Evolutionary conservation across 2,329 filamentous ascomycete species (phyloP), one percentile per base, ranked within the genome.

Genomic region (Xylariaceae sp.): DNA sequence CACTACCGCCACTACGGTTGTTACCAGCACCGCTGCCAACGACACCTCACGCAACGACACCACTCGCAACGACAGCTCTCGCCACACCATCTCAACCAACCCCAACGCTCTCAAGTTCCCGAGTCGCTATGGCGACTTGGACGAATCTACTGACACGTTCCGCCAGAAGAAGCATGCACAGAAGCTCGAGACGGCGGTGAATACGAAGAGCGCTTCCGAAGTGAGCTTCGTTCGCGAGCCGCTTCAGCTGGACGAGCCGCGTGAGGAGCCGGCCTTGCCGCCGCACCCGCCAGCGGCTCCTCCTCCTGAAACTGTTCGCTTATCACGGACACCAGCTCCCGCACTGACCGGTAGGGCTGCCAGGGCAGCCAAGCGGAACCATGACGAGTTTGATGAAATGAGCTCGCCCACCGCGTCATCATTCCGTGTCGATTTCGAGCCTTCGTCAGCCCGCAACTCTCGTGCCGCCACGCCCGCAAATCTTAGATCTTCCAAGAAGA

Each of bases 391-490:
- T 12, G 75, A 80, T 38, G 66, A 69, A 33, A 62, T 67, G 42
- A 64, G 65, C 41, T 80, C 77, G 32, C 75, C 77, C 2, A 69
- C 69, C 12, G 59, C 68, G 12, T 64, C 68, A 36, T 69, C 68
- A 31, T 70, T 74, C 50, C 64, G 67, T 38, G 63, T 63, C n/a
- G 68, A 73, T 31, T 55, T 53, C 58, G 69, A 62, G 59, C 69
- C 58, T 44, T 67, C 54, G 23, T 71, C 69, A n/a, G 57, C 62
- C 9, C 62, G 68, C 32, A 70, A 65, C 49, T 82, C 78, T 21
- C 74, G 79, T 50, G 76, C 76, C 40, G 74, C 68, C 39, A 83
- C 80, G 21, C 80, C 79, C 5, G 68, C 63, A 38, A 65, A 71
- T 30, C 65, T 71, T 38, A 74, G 73, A 28, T 69, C 75, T 21